Conservation (phyloP, 495 filamentous ascomycete species). For the Daldinia grandis region DNA sequence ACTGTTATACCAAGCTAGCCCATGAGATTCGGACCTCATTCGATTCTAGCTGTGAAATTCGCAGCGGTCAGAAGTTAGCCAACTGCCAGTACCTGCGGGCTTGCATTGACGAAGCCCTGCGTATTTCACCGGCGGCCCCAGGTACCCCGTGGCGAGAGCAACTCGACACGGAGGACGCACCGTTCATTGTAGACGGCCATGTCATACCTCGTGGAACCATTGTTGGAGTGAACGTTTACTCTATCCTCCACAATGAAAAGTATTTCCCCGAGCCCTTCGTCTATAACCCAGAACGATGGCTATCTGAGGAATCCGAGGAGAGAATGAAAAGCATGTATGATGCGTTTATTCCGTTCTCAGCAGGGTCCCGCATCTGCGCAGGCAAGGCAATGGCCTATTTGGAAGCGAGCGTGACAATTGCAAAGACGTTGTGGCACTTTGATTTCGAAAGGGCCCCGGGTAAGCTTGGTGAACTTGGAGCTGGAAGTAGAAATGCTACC, state of each 20-base stretch:
- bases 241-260: not conserved
- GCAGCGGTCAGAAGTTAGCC: not conserved
- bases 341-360: not conserved
- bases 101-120: not conserved
- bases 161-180: not conserved
- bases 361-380: not conserved
- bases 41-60: not conserved
- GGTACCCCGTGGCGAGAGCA: not conserved
- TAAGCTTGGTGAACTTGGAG: not conserved
- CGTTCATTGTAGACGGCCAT: not conserved
- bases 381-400: not conserved
- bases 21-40: not conserved
- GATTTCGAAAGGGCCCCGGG: not conserved
- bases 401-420: not conserved
- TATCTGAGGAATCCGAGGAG: not conserved
- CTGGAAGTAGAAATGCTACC: not conserved
- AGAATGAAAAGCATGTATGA: not conserved
- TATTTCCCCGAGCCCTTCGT: not conserved
- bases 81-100: not conserved
- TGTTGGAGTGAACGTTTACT: not conserved
- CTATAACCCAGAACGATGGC: not conserved
- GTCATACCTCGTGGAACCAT: not conserved
- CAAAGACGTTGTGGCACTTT: not conserved
- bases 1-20: not conserved
- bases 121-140: not conserved